Base-by-base conservation (phyloP, 371 early-diverging fungal species). In the Capillidium rhysosporum region DNA sequence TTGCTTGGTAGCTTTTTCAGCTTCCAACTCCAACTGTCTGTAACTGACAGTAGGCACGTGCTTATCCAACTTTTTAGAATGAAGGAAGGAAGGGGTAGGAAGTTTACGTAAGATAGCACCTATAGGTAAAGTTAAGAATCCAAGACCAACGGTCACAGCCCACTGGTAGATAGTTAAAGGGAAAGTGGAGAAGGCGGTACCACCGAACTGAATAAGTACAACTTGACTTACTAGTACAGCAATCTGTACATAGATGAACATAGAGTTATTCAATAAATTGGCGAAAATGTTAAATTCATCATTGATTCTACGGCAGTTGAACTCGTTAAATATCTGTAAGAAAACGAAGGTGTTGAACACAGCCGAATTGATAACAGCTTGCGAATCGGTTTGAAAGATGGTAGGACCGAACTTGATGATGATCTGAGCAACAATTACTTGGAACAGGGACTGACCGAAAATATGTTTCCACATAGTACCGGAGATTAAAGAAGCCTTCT, bases 391-490 rank as follows among this genome's bases (percentile, higher is more conserved):
- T 40, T 38, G 1, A 30, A 52, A 40, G 59, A 55, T 2, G 7
- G 31, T 2, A 44, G 52, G 1, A 39, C 74, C 74, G 5, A 66
- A 65, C 49, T 76, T 77, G 3, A 77, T 57, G 14, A 82, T 55
- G 1, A 69, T 57, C 26, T 77, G 62, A 4, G 71, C 74, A 8
- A 76, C 64, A 21, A 68, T 41, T 5, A 84, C 55, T 52, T 86
- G 81, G 57, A 75, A 76, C 4, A 78, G 40, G 1, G 77, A 60
- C 60, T 79, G 75, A 1, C 72, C 71, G 9, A 77, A 51, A 49
- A 86, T 82, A 74, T 78, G 77, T 59, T 75, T 79, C 74, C 82
- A 83, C 96, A 98, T 96, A 55, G 66, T 71, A 49, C 70, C 76
- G 51, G 73, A 83, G 62, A 98, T 86, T 56, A 98, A 65, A n/a